Percentiles rank a stretch among this genome's conserved stretches.
Conservation (phyloP, 1,284 basidiomycete species). For the Cystobasidium sp. region DNA sequence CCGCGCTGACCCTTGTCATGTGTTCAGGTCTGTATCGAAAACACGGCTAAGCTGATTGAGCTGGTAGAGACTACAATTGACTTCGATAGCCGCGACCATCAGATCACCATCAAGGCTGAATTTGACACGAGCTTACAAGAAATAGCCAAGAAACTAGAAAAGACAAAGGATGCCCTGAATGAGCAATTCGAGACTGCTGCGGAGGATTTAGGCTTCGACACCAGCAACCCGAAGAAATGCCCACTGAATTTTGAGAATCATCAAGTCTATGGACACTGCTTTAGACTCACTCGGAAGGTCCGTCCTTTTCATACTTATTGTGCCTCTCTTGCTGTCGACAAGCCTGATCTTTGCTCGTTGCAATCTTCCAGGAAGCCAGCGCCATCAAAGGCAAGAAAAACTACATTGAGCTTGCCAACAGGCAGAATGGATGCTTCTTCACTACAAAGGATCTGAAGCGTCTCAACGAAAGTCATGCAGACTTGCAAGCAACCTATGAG, state of each 20-base stretch:
- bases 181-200: slow-evolving; percentile 77
- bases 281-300: slow-evolving; percentile 84
- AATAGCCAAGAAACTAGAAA: slow-evolving; percentile 70
- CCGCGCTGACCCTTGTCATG: neutral
- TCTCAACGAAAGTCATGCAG: slow-evolving; percentile 74
- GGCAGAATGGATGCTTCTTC: slow-evolving; percentile 88
- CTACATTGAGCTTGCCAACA: slow-evolving; percentile 83
- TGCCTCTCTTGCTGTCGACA: too few relatives aligned
- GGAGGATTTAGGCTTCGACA: slow-evolving; percentile 76
- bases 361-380: slow-evolving; percentile 72
- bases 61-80: slow-evolving; percentile 98
- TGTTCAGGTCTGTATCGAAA: slow-evolving; percentile 66
- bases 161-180: slow-evolving; percentile 80
- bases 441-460: slow-evolving; percentile 77
- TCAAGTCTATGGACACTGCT: slow-evolving; percentile 86
- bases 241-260: slow-evolving; percentile 89
- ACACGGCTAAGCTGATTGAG: slow-evolving; percentile 77
- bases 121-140: slow-evolving; percentile 77
- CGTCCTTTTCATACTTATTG: slow-evolving; percentile 47
- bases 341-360: too few relatives aligned
- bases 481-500: slow-evolving; percentile 71
- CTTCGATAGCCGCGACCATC: slow-evolving; percentile 76
- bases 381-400: slow-evolving; percentile 69
- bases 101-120: slow-evolving; percentile 90
- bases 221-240: slow-evolving; percentile 75